A percentile compares a stretch with the other conserved stretches of the same genome.
These are phyloP conservation scores for Ogataea minuta DNA, from an alignment of 805 yeast genomes.

Conservation along the genomic window DNA sequence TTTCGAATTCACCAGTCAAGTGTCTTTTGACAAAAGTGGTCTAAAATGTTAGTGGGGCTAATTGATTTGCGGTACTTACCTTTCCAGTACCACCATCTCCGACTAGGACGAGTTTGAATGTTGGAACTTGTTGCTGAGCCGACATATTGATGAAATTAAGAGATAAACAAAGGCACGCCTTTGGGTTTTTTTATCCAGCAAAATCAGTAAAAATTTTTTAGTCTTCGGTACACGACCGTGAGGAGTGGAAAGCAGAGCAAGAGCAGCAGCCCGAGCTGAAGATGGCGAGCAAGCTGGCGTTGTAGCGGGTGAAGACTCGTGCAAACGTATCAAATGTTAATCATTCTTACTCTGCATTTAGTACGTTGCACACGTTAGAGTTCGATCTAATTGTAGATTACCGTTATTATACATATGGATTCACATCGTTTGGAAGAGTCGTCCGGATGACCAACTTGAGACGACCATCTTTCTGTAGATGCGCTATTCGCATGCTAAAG, in stretches of 20 bases:
- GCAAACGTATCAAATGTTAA: too few relatives aligned
- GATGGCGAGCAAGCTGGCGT: not conserved
- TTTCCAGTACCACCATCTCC: constrained; percentile 99
- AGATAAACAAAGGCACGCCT: constrained; percentile 9
- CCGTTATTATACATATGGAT: too few relatives aligned
- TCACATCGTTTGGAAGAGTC: too few relatives aligned
- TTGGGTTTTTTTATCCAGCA: constrained; percentile 9
- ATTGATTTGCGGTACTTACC: constrained; percentile 39
- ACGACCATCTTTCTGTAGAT: too few relatives aligned
- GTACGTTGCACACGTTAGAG: too few relatives aligned
- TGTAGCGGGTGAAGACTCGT: too few relatives aligned
- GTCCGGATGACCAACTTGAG: too few relatives aligned
- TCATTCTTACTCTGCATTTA: too few relatives aligned
- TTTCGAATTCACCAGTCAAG: constrained; percentile 98
- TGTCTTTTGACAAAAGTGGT: constrained; percentile 99
- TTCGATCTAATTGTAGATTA: too few relatives aligned
- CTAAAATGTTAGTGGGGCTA: constrained; percentile 31
- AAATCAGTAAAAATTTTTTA: constrained; percentile 12
- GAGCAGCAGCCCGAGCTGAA: not conserved
- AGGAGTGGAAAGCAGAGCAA: not conserved
- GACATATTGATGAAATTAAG: constrained; percentile 45
- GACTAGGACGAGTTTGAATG: constrained; percentile 96
- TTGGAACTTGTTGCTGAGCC: constrained; percentile 73
- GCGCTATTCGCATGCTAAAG: too few relatives aligned
- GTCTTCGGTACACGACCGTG: constrained; percentile 2